Conservation (phyloP, 2,329 filamentous ascomycete genomes). For the Aspergillus pseudoviridinutans region DNA sequence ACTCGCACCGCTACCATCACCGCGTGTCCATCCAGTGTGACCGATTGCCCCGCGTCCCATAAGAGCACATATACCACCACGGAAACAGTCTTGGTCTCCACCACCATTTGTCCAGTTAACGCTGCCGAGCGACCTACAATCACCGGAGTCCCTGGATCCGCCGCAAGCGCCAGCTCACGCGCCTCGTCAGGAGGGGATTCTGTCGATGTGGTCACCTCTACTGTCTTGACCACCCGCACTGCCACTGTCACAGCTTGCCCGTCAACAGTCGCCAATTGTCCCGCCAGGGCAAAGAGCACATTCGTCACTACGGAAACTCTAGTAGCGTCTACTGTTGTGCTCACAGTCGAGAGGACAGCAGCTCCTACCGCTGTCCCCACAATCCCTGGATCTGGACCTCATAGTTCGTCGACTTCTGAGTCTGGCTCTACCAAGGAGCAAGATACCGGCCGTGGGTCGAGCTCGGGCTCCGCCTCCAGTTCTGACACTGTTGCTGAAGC, state of each 20-base stretch:
- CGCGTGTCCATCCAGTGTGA: slow-evolving; percentile 22
- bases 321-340: slow-evolving; percentile 19
- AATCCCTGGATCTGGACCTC: no score
- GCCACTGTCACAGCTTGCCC: slow-evolving; percentile 26
- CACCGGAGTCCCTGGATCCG: no score
- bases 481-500: no score
- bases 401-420: no score
- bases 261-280: slow-evolving; percentile 24
- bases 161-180: no score
- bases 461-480: no score
- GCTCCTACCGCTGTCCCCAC: no score
- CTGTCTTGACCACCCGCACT: slow-evolving; percentile 17
- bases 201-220: slow-evolving; percentile 13
- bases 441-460: no score
- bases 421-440: no score
- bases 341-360: slow-evolving; percentile 8
- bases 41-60: slow-evolving; percentile 21
- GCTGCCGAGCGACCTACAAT: no score
- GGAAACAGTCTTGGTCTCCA: slow-evolving; percentile 18
- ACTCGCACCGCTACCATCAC: slow-evolving; percentile 23
- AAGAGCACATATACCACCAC: slow-evolving; percentile 17
- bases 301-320: slow-evolving; percentile 21
- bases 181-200: no score
- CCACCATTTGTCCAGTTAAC: slow-evolving; percentile 21
- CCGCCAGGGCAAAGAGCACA: slow-evolving; percentile 13